Evolutionary conservation across 106 monocot genomes (phyloP).

Genomic region (Gastrodia elata): DNA sequence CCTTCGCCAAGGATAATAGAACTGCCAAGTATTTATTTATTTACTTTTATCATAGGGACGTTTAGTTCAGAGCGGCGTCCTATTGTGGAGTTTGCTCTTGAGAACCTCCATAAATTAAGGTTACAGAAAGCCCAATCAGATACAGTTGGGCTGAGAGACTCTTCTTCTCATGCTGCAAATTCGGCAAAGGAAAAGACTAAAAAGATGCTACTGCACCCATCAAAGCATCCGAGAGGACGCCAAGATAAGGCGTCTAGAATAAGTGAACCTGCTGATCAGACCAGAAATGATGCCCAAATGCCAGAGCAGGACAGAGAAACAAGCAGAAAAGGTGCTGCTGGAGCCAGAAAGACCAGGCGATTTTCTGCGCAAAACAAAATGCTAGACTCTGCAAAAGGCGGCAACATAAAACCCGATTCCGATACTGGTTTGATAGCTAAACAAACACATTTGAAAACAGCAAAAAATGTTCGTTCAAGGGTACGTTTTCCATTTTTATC

Average conservation of each 20-base stretch:
- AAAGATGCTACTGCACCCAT: constrained; percentile 11
- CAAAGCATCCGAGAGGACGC: constrained; percentile 17
- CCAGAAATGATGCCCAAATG: not conserved
- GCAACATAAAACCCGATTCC: not conserved
- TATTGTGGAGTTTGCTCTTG: constrained; percentile 89
- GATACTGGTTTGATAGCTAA: not conserved
- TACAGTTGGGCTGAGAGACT: constrained; percentile 19
- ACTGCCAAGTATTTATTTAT: no score
- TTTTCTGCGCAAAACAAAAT: not conserved
- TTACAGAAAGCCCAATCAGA: constrained; percentile 36
- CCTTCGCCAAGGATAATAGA: no score
- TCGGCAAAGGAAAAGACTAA: not conserved
- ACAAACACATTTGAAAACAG: not conserved
- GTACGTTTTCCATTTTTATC: not conserved
- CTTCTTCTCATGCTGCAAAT: constrained; percentile 7
- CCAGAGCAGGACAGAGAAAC: not conserved
- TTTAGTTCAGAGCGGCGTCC: constrained; percentile 85
- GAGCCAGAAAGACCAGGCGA: constrained; percentile 2
- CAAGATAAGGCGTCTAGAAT: constrained; percentile 9
- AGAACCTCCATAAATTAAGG: constrained; percentile 66
- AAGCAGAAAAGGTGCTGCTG: not conserved
- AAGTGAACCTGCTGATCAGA: constrained; percentile 13
- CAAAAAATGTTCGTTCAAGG: not conserved
- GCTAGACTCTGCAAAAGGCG: not conserved
- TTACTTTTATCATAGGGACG: constrained; percentile 32